A percentile compares a stretch with the other conserved stretches of the same genome.
These are phyloP conservation scores for Whalleya microplaca DNA, from an alignment of 2,329 filamentous ascomycete species.

Conservation along the genomic window DNA sequence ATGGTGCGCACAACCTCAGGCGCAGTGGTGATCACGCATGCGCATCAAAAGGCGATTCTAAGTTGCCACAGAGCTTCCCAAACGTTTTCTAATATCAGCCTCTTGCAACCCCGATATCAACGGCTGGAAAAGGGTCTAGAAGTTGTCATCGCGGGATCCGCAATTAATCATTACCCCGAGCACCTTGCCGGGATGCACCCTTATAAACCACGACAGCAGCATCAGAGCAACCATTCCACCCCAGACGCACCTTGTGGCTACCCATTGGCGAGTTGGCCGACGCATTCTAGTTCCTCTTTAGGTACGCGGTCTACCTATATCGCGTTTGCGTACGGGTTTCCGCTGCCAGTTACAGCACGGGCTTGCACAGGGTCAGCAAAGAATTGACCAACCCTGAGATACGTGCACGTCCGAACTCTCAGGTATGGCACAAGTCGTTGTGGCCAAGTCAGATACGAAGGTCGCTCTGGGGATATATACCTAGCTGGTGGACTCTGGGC, in stretches of 20 bases:
- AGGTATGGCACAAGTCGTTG: too few species aligned
- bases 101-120: too few species aligned
- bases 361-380: constrained; percentile 53
- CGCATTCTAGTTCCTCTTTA: constrained; percentile 48
- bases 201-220: neutral
- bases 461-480: constrained; percentile 56
- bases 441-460: constrained; percentile 24
- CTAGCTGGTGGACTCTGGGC: constrained; percentile 52
- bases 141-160: too few species aligned
- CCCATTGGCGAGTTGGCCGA: constrained; percentile 48
- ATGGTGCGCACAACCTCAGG: too few species aligned
- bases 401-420: too few species aligned
- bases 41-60: too few species aligned
- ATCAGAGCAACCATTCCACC: constrained; percentile 22
- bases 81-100: too few species aligned
- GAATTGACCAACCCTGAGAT: constrained; percentile 45
- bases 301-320: constrained; percentile 46
- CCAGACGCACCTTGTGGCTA: constrained; percentile 41
- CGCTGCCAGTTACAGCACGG: constrained; percentile 53
- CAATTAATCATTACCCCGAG: too few species aligned
- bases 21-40: too few species aligned
- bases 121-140: too few species aligned
- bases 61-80: too few species aligned
- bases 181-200: neutral
- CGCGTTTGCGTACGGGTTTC: constrained; percentile 47